Base-by-base conservation (phyloP, 352 stramenopile genomes). In the Phytophthora cajani region DNA sequence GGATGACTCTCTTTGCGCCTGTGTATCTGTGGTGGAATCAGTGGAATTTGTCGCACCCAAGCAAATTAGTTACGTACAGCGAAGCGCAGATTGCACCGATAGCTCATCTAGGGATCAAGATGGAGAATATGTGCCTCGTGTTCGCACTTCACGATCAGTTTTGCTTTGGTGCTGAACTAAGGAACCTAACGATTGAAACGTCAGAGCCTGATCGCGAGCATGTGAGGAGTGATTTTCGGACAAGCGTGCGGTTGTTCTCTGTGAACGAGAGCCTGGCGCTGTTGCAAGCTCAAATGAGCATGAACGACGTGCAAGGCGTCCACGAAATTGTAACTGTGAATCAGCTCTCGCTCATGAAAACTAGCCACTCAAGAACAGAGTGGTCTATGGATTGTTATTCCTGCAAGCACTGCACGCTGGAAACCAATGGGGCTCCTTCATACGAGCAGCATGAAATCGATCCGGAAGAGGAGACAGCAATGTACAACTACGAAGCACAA, bases 21-120 rank as follows among this genome's bases (percentile, higher is more conserved):
- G 77, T 96, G 10, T 95, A 92, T 64, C 68, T 89, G 49, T 96
- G 89, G 89, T 96, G 88, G 85, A 91, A 91, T 38, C 78, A 87
- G 47, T 96, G 89, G 89, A 92, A 88, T 67, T 46, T 82, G 27
- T 88, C 69, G 16, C 87, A 94, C 58, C 88, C 88, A 5, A 88
- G 78, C 53, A 92, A 90, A 58, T 51, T 76, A 21, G 52, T 87
- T 38, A 44, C 79, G 5, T 77, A 87, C 30, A 74, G 87, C 63
- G 65, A 86, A 60, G 53, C 38, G 23, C 81, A 77, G 14, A 84
- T 95, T 67, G 85, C 83, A 32, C 86, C 88, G 4, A 92, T 95
- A 30, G 85, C 87, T 12, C 77, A 88, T 50, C 67, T 92, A 47
- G 75, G 71, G 36, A 62, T 93, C 14, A 71, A 79, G 44, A 56